Conservation (phyloP, 208 protist genomes). For the Naegleria gruberi region DNA sequence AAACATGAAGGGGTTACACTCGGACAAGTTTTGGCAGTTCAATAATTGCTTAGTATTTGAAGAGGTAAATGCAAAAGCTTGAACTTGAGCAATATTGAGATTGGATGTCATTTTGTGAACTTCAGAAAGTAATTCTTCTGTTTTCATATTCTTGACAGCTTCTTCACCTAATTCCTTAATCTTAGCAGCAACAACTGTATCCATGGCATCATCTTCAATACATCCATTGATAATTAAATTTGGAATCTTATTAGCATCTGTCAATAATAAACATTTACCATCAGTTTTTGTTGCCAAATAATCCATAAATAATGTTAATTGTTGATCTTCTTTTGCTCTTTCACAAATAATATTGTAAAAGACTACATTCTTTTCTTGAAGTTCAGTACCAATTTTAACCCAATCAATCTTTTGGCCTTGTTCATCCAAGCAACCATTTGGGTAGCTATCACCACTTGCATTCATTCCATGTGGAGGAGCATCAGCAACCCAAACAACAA, state of each 20-base stretch:
- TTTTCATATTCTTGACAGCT: neutral
- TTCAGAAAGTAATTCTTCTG: neutral
- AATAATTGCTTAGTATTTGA: neutral
- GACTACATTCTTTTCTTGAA: neutral
- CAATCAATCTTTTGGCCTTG: neutral
- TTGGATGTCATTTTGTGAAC: neutral
- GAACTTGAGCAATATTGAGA: neutral
- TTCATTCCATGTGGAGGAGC: slow-evolving; percentile 30
- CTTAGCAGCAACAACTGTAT: neutral
- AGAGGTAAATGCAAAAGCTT: neutral
- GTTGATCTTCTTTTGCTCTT: neutral
- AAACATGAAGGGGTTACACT: neutral
- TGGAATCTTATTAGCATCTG: neutral
- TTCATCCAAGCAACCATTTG: slow-evolving; percentile 14
- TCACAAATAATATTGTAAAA: neutral
- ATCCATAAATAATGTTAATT: neutral
- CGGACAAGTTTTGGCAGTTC: neutral
- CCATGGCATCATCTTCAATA: neutral
- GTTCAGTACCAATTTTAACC: neutral
- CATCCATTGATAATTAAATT: neutral
- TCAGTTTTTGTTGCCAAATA: neutral
- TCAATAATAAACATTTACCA: neutral
- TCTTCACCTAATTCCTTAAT: neutral
- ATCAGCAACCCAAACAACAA: slow-evolving; percentile 34
- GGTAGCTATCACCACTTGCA: neutral